Percentiles rank a stretch among this genome's conserved stretches.
Conservation (phyloP, 139 green algal genomes). For the Closterium sp. region DNA sequence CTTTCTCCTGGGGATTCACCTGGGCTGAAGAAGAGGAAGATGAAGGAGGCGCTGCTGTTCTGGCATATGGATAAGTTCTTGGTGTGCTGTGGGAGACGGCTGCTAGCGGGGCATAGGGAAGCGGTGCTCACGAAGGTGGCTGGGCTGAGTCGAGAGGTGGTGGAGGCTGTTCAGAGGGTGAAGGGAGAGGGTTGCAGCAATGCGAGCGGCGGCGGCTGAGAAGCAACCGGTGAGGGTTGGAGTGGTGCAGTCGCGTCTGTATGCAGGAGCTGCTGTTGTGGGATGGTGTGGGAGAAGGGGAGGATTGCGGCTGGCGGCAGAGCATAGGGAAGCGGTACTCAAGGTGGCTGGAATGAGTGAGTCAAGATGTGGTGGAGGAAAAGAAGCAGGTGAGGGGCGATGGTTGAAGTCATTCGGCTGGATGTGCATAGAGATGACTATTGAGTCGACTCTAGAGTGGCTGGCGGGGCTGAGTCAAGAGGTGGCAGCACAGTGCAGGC, state of each 20-base stretch:
- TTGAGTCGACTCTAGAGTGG: too few relatives aligned
- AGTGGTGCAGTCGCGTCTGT: too few relatives aligned
- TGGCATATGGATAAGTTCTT: constrained; percentile 37
- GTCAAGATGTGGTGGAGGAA: neutral
- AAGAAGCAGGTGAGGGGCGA: neutral
- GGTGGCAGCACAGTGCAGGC: too few relatives aligned
- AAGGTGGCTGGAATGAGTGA: neutral
- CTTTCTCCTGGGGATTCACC: constrained; percentile 3
- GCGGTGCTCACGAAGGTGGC: neutral
- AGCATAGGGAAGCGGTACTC: neutral
- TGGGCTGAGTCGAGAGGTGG: neutral
- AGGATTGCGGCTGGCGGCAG: neutral
- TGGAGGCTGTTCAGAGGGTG: neutral
- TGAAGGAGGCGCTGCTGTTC: constrained; percentile 29
- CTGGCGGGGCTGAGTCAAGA: too few relatives aligned
- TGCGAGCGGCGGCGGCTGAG: too few relatives aligned
- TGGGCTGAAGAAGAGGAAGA: constrained; percentile 31
- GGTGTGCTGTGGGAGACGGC: neutral
- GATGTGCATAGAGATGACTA: too few relatives aligned
- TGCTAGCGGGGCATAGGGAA: constrained; percentile 1
- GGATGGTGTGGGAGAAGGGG: too few relatives aligned
- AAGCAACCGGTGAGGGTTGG: too few relatives aligned
- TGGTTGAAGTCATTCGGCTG: too few relatives aligned
- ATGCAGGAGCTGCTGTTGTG: too few relatives aligned
- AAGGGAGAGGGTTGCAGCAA: neutral